Evolutionary conservation across 192 early-diverging fungal genomes (phyloP).

Genomic region (Backusella westeae): DNA sequence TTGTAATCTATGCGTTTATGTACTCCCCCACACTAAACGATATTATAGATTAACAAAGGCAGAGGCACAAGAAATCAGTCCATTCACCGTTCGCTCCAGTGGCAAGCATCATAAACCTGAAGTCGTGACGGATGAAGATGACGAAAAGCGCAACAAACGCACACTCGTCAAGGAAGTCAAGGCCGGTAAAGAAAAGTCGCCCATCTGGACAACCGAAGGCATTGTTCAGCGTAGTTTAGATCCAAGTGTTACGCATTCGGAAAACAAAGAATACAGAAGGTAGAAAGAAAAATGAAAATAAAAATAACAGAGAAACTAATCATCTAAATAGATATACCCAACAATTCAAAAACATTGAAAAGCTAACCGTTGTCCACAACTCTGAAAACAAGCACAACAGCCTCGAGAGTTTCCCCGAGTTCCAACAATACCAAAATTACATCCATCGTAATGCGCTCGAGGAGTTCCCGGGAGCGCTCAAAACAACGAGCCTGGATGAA

Average conservation of each 20-base stretch:
- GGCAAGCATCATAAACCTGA: slow-evolving; percentile 15
- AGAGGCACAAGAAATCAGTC: slow-evolving; percentile 37
- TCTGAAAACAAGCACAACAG: slow-evolving; percentile 9
- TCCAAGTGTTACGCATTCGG: slow-evolving; percentile 46
- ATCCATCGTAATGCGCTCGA: slow-evolving; percentile 25
- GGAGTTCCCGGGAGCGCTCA: slow-evolving; percentile 29
- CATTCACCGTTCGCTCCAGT: slow-evolving; percentile 34
- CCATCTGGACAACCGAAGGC: slow-evolving; percentile 45
- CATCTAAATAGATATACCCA: slow-evolving; percentile 34
- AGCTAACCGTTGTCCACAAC: slow-evolving; percentile 20
- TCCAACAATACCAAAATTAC: slow-evolving; percentile 38
- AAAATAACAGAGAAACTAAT: background rate
- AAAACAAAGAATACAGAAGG: slow-evolving; percentile 59
- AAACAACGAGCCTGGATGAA: slow-evolving; percentile 33
- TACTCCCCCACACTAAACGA: too few relatives aligned
- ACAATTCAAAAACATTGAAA: slow-evolving; percentile 40
- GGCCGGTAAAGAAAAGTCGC: slow-evolving; percentile 39
- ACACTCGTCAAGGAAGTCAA: slow-evolving; percentile 39
- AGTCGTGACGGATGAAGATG: slow-evolving; percentile 23
- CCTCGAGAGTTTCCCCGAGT: slow-evolving; percentile 34
- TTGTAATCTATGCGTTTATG: background rate
- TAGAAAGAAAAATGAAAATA: slow-evolving; percentile 25
- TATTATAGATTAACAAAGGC: slow-evolving; percentile 12
- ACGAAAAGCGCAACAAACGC: slow-evolving; percentile 19
- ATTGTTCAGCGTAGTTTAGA: slow-evolving; percentile 47